Evolutionary conservation across 768 basidiomycete genomes (phyloP).

Genomic region (Pisolithus tinctorius): DNA sequence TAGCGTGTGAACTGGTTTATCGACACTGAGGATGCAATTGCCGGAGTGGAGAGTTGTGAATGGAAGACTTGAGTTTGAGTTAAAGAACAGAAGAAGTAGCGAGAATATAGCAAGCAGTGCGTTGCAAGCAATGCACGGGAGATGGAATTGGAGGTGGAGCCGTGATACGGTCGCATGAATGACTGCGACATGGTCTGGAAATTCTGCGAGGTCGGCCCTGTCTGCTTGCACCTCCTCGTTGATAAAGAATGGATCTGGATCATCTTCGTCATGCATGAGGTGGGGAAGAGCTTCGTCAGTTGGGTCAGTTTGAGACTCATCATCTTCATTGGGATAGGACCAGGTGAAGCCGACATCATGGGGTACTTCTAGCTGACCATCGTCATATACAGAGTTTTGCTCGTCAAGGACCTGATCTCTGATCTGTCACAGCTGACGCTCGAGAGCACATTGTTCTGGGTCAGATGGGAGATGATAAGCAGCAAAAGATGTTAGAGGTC

Average conservation of each 20-base stretch:
- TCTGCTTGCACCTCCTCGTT: too few species aligned
- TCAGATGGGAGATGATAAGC: background rate
- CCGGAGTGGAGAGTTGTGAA: constrained; percentile 17
- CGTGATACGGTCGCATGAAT: too few species aligned
- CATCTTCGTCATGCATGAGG: background rate
- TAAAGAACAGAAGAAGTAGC: constrained; percentile 7
- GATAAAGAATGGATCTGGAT: too few species aligned
- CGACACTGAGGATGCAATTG: background rate
- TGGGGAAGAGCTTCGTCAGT: too few species aligned
- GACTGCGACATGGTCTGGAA: too few species aligned
- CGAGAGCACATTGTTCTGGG: background rate
- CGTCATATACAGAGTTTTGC: background rate
- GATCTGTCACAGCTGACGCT: background rate
- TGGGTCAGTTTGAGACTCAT: background rate
- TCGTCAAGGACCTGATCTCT: background rate
- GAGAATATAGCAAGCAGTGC: constrained; percentile 12
- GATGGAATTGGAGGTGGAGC: too few species aligned
- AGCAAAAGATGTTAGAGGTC: background rate
- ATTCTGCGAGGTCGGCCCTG: too few species aligned
- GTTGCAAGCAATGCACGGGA: constrained; percentile 13
- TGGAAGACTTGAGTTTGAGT: constrained; percentile 4
- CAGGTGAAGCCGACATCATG: background rate
- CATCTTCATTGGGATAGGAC: background rate
- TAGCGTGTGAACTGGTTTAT: constrained; percentile 10
- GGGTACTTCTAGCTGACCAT: background rate